Evolutionary conservation across 371 early-diverging fungal species (phyloP), one percentile per base, ranked within the genome.

Genomic region (Fennellomyces sp.): DNA sequence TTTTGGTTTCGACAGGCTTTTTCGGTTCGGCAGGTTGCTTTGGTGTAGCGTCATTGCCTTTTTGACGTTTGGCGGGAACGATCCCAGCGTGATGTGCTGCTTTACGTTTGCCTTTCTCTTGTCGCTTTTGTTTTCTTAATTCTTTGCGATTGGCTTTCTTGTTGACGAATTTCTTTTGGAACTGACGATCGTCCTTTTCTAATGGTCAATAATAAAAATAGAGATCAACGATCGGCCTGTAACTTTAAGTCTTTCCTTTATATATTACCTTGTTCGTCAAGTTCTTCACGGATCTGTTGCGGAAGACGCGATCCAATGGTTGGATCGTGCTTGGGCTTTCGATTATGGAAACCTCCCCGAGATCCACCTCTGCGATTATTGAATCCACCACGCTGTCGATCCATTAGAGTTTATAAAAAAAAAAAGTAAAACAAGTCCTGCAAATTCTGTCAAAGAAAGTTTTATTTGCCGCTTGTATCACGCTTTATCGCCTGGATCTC

Each of bases 71-170:
- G 35, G 58, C 63, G 12, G 60, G 52, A 61, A 56, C 31, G 60
- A 50, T n/a, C 5, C 55, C 41, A 21, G 36, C 19, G 23, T 71
- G 70, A 27, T 63, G 62, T 5, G 58, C 59, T 42, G 63, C 67
- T 27, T 69, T 72, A 4, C 74, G 66, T 41, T 76, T 74, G 5
- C 74, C 68, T 56, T 78, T 78, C 4, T 73, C 81, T 23, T 39
- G 25, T 41, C 77, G 63, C 49, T 78, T 69, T 54, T 76, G 75
- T 38, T 82, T 74, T 55, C 81, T 69, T 11, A 69, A 23, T 26
- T 72, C 72, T 58, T 72, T 78, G 27, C 78, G 70, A 39, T 56
- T 70, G 15, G 68, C 62, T 1, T 56, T 64, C 25, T 64, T 66
- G 50, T 65, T 67, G 19, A 64, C 61, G 52, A 64, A 72, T 36